Evolutionary conservation across 2,329 filamentous ascomycete genomes (phyloP).

Genomic region (Xylariaceae sp.): DNA sequence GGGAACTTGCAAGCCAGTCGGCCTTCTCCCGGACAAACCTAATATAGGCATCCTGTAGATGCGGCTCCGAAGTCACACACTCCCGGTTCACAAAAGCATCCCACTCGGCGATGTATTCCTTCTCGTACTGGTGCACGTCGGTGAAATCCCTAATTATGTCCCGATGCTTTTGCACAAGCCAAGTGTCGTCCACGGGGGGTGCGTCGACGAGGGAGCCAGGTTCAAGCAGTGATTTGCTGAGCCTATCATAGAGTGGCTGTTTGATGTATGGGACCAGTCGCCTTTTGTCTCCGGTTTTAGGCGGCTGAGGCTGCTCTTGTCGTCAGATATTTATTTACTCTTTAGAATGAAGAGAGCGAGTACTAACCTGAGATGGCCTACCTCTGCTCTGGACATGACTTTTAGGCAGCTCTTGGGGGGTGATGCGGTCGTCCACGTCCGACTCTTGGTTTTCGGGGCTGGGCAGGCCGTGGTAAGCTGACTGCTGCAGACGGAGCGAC

Average conservation of each 20-base stretch:
- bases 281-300: slow-evolving; percentile 28
- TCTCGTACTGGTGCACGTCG: slow-evolving; percentile 49
- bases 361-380: slow-evolving; percentile 20
- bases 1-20: slow-evolving; percentile 45
- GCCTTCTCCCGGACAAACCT: slow-evolving; percentile 47
- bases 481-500: slow-evolving; percentile 19
- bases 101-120: slow-evolving; percentile 55
- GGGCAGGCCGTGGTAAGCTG: slow-evolving; percentile 17
- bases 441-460: slow-evolving; percentile 25
- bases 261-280: slow-evolving; percentile 44
- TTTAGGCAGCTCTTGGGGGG: slow-evolving; percentile 21
- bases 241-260: slow-evolving; percentile 51
- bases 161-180: slow-evolving; percentile 55
- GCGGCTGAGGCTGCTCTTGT: slow-evolving; percentile 14
- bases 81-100: slow-evolving; percentile 49
- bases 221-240: slow-evolving; percentile 48
- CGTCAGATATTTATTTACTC: slow-evolving; percentile 9
- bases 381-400: slow-evolving; percentile 15
- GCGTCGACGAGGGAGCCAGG: slow-evolving; percentile 44
- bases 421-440: slow-evolving; percentile 21
- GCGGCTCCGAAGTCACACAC: slow-evolving; percentile 46
- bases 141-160: slow-evolving; percentile 53
- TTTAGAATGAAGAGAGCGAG: background rate
- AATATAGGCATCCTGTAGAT: slow-evolving; percentile 47
- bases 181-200: slow-evolving; percentile 41